These are phyloP conservation scores for Coriaria nepalensis DNA, from an alignment of 306 rosid genomes.

Conservation along the genomic window DNA sequence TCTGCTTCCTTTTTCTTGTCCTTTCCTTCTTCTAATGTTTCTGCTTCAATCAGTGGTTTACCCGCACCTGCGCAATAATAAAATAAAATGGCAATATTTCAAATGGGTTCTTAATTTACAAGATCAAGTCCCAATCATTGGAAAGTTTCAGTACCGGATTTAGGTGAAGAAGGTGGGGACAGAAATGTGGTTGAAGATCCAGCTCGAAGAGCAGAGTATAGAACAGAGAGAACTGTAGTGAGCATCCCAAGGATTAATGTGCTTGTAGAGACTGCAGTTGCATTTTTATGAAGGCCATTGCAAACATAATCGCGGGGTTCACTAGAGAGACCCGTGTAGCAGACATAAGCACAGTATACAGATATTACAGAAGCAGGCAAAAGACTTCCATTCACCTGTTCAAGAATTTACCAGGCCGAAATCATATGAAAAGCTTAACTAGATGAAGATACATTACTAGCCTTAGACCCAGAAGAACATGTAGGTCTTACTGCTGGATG, in stretches of 20 bases:
- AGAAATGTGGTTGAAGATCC: conserved; percentile 86
- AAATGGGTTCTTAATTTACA: not conserved
- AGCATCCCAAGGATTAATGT: conserved; percentile 85
- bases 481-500: conserved; percentile 58
- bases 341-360: conserved; percentile 71
- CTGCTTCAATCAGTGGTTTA: conserved; percentile 57
- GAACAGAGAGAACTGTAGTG: conserved; percentile 73
- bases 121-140: not conserved
- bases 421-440: not conserved
- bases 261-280: conserved; percentile 50
- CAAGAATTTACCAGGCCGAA: conserved; percentile 1
- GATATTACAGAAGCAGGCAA: conserved; percentile 94
- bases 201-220: conserved; percentile 91
- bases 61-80: conserved; percentile 24
- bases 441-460: no score
- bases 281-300: conserved; percentile 66
- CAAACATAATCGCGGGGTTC: conserved; percentile 76
- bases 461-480: not conserved
- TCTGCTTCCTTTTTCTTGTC: conserved; percentile 45
- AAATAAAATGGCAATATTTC: not conserved
- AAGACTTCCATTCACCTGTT: conserved; percentile 92
- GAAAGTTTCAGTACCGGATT: conserved; percentile 30
- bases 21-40: conserved; percentile 69
- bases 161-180: conserved; percentile 87
- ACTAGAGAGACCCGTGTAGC: conserved; percentile 87